A percentile compares a stretch with the other conserved stretches of the same genome.
Evolutionary conservation across 2,329 filamentous ascomycete species (phyloP).

Genomic region (Ceratocystis cubensis): DNA sequence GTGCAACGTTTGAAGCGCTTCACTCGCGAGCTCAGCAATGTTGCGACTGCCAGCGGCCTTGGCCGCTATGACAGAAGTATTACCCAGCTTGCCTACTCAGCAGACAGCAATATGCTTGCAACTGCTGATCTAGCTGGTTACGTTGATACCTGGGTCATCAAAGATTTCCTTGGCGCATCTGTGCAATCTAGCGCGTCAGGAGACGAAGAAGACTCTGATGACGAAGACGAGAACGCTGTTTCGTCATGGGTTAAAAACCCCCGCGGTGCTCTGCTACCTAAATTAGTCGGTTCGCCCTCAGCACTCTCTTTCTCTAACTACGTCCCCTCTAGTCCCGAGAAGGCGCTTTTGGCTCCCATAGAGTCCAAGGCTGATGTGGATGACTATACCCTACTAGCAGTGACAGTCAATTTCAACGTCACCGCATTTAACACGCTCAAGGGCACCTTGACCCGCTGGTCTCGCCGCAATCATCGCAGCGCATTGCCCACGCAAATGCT

Average conservation of each 20-base stretch:
- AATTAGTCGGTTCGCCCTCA: constrained; percentile 50
- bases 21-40: constrained; percentile 41
- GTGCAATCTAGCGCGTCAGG: constrained; percentile 27
- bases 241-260: constrained; percentile 61
- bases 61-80: constrained; percentile 68
- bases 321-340: constrained; percentile 28
- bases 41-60: constrained; percentile 49
- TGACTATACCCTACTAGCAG: constrained; percentile 41
- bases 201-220: constrained; percentile 29
- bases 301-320: constrained; percentile 55
- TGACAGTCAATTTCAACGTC: constrained; percentile 47
- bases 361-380: constrained; percentile 26
- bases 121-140: constrained; percentile 71
- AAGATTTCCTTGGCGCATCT: constrained; percentile 31
- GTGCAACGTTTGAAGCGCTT: constrained; percentile 41
- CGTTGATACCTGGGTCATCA: constrained; percentile 73
- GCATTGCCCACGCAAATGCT: constrained; percentile 63
- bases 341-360: constrained; percentile 21
- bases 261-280: constrained; percentile 54
- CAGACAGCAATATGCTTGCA: constrained; percentile 66
- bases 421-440: constrained; percentile 67
- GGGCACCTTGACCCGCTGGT: constrained; percentile 74
- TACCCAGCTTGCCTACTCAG: constrained; percentile 62
- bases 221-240: constrained; percentile 32
- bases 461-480: constrained; percentile 64